These are phyloP conservation scores for Verticillium nonalfalfae DNA, from an alignment of 2,329 filamentous ascomycete genomes.

Conservation along the genomic window DNA sequence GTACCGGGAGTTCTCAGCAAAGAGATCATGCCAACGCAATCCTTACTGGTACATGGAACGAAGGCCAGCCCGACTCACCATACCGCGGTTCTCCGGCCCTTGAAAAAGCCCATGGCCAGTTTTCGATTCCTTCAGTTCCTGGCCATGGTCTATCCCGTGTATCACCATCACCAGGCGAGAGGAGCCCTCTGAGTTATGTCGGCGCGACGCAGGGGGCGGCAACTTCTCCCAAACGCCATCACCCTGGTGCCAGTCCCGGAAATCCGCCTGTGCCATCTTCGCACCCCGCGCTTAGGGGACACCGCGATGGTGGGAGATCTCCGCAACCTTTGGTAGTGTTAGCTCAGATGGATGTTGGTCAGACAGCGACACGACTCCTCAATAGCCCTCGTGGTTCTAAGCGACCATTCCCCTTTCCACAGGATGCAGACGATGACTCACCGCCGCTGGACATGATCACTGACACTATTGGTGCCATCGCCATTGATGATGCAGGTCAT, in stretches of 20 bases:
- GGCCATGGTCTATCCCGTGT: conserved; percentile 1
- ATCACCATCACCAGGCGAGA: conserved; percentile 13
- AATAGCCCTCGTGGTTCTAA: conserved; percentile 23
- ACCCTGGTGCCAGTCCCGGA: background rate
- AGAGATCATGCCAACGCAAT: conserved; percentile 50
- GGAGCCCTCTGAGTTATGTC: conserved; percentile 18
- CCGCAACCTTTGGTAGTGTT: background rate
- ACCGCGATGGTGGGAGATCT: conserved; percentile 10
- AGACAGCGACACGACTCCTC: background rate
- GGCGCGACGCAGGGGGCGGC: conserved; percentile 5
- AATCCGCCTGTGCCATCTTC: background rate
- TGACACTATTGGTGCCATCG: conserved; percentile 94
- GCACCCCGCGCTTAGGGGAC: conserved; percentile 5
- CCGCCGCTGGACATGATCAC: conserved; percentile 53
- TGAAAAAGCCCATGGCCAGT: conserved; percentile 1
- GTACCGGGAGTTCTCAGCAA: conserved; percentile 15
- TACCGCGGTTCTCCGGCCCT: conserved; percentile 14
- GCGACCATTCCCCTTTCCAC: conserved; percentile 19
- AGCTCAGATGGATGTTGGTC: background rate
- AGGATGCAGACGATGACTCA: conserved; percentile 30
- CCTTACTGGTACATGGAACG: conserved; percentile 53
- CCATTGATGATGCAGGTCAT: conserved; percentile 75
- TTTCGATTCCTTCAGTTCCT: background rate
- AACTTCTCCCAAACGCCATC: background rate
- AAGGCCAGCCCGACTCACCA: conserved; percentile 56